Base-by-base conservation (phyloP, 257 asterid genomes). In the Jacaranda copaia region DNA sequence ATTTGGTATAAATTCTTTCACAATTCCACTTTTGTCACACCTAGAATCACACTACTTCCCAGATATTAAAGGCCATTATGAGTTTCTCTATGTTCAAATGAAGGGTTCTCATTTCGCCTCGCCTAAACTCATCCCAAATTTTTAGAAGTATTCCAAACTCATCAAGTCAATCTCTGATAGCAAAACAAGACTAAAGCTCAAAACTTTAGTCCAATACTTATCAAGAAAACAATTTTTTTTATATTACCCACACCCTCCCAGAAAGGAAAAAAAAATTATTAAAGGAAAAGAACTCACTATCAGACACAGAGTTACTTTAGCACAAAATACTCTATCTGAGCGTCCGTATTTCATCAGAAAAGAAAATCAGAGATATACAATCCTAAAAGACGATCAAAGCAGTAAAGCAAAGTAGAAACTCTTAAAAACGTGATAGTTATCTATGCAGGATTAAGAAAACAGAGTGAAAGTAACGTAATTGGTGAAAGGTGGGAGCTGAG, bases 1-100 rank as follows among this genome's bases (percentile, higher is more conserved):
- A 75, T 38, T 75, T 70, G 45, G 79, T 69, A 82, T 64, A 70
- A 40, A 76, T 70, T 48, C 75, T 25, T 20, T 39, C 25, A 20
- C 25, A 61, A 74, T 8, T 72, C 35, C 42, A 65, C 51, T 62
- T 63, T 62, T 20, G 38, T 61, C 45, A 56, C 59, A 82, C 65
- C 59, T 8, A 46, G 65, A 69, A 78, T 70, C 48, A 52, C 45
- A 45, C 70, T 52, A 35, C 9, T 19, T 35, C 57, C 77, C 40
- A 71, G 2, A 16, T 25, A 70, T n/a, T 18, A 25, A 40, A 52
- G 8, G 7, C 68, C 58, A 42, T 25, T 62, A 35, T 36, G 8
- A n/a, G 10, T 69, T 76, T 58, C 80, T 60, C 40, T 66, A 53
- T 11, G 32, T 55, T 36, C 75, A 55, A 76, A 76, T 39, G 18